Base-by-base conservation (phyloP, 2,329 filamentous ascomycete genomes). In the Aspergillus sp. region DNA sequence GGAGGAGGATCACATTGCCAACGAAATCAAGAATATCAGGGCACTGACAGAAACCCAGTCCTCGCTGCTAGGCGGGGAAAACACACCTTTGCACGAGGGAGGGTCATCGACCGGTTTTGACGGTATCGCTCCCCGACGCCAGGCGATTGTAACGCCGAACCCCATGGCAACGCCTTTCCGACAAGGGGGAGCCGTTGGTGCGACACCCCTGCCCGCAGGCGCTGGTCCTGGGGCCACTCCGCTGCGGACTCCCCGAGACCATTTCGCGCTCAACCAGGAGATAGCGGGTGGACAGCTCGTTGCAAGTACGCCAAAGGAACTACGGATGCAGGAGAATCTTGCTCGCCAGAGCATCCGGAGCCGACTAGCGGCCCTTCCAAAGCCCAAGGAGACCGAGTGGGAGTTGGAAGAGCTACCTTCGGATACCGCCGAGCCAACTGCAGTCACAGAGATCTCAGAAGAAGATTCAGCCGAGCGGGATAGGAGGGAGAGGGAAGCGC, bases 21-120 rank as follows among this genome's bases (percentile, higher is more conserved):
- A 98, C 75, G 95, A 99, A 77, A 94, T 98, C 65, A 88, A 89
- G 61, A 98, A 99, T 74, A 97, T 97, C 52, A 87, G 91, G 66
- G 92, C 95, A 7, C 82, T 97, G 54, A 98, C 93, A 0, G 91
- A 96, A 73, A 98, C 94, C 0, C 91, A 98, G 71, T 98, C 95
- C 22, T 96, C 92, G 9, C 82, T 99, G 8, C 83, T 99, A 0
- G 95, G 95, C 64, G 95, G 94, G 15, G 95, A 99, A 67, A 98
- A 98, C 71, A 93, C 93, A 0, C 91, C 92, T 48, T 83, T 99
- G 11, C 87, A 93, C 61, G 91, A 97, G 72, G 92, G 92, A 6
- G 80, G 84, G 49, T 88, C 86, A 3, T 96, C 93, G 11, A 96
- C 93, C 7, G 93, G 93, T 0, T 96, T 97, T 70, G 91, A 95